Base-by-base conservation (phyloP, 352 stramenopile genomes). In the Globisporangium cystogenes region DNA sequence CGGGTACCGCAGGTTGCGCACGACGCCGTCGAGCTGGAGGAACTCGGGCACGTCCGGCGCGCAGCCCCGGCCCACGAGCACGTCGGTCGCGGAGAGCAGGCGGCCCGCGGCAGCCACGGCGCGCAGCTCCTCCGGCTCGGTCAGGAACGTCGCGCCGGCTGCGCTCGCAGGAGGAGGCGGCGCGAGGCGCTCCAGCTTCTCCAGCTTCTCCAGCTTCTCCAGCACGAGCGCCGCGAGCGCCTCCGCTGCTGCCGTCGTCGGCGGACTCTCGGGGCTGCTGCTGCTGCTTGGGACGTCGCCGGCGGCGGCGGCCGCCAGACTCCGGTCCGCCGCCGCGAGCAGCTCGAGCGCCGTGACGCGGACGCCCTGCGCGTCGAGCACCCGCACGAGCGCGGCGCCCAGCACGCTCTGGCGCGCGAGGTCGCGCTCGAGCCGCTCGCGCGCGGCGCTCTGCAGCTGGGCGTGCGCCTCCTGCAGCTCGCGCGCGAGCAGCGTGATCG, bases 1-100 rank as follows among this genome's bases (percentile, higher is more conserved):
- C 8, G 76, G 60, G 23, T 74, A 81, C 40, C 67, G 75, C 18
- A 83, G 49, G 40, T 88, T 77, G 3, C 80, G 73, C 44, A 91
- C 67, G n/a, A 84, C 60, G 1, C 77, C 77, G 6, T 84, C 72
- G 35, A 72, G 68, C 26, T 74, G 76, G 20, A 91, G 67, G 54
- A 81, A 87, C 53, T 69, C 67, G 0, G 77, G 80, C 0, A 86
- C 62, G 27, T 75, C 53, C 0, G 29, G 14, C 26, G 60, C 57
- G 21, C 67, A 56, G 24, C 75, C 80, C 45, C 43, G 50, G 3
- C 74, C 62, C 10, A 52, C 15, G 12, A 90, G 55, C 36, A 82
- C 77, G 31, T 87, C 76, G 23, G 21, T 62, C 12, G 46, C 24
- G 1, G 36, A 51, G 15, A 72, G 21, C n/a, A 53, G 7, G 1